A percentile compares a stretch with the other conserved stretches of the same genome.
These are phyloP conservation scores for Xylariaceae sp. DNA, from an alignment of 2,329 filamentous ascomycete genomes.

Conservation along the genomic window DNA sequence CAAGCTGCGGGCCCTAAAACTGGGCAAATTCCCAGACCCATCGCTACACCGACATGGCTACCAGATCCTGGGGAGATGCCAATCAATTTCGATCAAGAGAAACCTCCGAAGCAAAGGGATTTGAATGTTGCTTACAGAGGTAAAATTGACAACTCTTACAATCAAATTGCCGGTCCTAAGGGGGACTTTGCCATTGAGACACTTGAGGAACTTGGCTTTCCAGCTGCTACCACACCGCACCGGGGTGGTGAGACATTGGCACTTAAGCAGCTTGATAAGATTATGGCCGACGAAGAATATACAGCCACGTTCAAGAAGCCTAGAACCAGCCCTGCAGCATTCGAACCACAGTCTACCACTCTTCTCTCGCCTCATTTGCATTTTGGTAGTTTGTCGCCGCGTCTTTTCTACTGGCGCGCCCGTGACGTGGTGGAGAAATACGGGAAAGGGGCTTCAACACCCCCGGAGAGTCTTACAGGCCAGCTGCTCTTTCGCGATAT, in stretches of 20 bases:
- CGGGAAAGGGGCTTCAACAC: constrained; percentile 51
- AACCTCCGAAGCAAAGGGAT: constrained; percentile 47
- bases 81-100: constrained; percentile 53
- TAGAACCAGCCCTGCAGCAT: constrained; percentile 67
- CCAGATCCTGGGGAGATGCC: constrained; percentile 62
- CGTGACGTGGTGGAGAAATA: constrained; percentile 56
- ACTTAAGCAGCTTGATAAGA: constrained; percentile 50
- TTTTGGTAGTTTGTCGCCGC: constrained; percentile 65
- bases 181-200: constrained; percentile 67
- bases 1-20: constrained; percentile 58
- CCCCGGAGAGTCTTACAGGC: constrained; percentile 65
- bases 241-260: constrained; percentile 66
- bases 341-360: constrained; percentile 67
- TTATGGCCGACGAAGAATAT: constrained; percentile 59
- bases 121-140: constrained; percentile 54
- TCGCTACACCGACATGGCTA: constrained; percentile 53
- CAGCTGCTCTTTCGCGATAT: constrained; percentile 76
- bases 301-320: constrained; percentile 72
- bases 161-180: constrained; percentile 58
- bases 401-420: constrained; percentile 68
- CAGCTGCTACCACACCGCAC: constrained; percentile 59
- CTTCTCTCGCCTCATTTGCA: constrained; percentile 69
- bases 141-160: constrained; percentile 53
- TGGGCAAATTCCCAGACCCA: constrained; percentile 55
- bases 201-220: constrained; percentile 64